Conservation (phyloP, 1,284 basidiomycete species). For the Trametes hirsuta region DNA sequence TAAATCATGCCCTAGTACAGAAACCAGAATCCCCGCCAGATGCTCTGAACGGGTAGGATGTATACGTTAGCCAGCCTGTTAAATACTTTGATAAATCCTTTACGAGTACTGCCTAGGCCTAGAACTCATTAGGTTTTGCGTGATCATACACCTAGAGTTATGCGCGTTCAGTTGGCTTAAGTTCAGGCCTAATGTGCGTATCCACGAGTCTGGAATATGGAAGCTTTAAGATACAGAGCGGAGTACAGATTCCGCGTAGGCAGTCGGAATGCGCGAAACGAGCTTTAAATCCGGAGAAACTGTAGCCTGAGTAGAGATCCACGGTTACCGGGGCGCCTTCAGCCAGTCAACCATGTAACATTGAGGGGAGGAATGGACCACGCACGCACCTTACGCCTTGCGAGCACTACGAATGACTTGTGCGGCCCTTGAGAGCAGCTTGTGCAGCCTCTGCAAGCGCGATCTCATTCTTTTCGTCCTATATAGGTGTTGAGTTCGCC, state of each 20-base stretch:
- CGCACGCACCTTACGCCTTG: background rate
- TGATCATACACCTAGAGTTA: background rate
- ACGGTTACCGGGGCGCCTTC: background rate
- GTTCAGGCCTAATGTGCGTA: background rate
- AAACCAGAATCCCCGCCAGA: no score
- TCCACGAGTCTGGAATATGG: background rate
- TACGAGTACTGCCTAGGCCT: no score
- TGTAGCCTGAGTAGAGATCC: background rate
- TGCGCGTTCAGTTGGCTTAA: background rate
- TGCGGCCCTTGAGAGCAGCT: conserved; percentile 19
- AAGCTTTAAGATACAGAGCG: conserved; percentile 1
- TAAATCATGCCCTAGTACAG: no score
- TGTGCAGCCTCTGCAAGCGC: conserved; percentile 28
- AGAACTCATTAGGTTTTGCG: no score
- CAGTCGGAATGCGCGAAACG: no score
- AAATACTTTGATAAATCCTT: no score
- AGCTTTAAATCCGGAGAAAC: no score
- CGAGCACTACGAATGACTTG: conserved; percentile 8
- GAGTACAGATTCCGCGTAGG: background rate
- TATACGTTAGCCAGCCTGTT: no score
- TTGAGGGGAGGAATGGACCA: background rate
- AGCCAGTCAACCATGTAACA: background rate
- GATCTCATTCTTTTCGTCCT: conserved; percentile 27
- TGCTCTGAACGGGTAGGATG: no score
- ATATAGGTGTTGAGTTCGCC: background rate